Evolutionary conservation across 768 basidiomycete genomes (phyloP).

Genomic region (Hygrocybe punicea): DNA sequence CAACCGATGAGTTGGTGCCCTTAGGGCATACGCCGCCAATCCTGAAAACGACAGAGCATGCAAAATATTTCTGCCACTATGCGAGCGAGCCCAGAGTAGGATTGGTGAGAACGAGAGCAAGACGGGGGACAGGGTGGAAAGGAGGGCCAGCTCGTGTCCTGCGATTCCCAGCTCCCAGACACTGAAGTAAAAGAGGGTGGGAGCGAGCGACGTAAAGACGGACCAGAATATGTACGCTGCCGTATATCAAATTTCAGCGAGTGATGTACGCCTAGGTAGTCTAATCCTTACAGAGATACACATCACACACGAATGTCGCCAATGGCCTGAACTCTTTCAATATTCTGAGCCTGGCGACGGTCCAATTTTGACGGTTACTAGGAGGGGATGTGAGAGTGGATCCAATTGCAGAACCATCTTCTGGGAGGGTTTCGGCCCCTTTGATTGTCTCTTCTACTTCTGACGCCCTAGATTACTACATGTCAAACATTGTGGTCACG

Average conservation of each 20-base stretch:
- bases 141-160: slow-evolving; percentile 73
- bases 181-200: slow-evolving; percentile 87
- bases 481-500: slow-evolving; percentile 26
- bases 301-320: slow-evolving; percentile 38
- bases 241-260: neutral
- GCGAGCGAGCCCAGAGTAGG: slow-evolving; percentile 45
- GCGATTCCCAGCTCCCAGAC: slow-evolving; percentile 86
- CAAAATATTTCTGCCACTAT: slow-evolving; percentile 47
- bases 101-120: slow-evolving; percentile 51
- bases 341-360: neutral
- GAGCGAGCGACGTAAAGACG: slow-evolving; percentile 71
- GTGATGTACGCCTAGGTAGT: slow-evolving; percentile 4
- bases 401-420: neutral
- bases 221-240: slow-evolving; percentile 84
- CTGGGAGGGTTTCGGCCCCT: neutral
- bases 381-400: neutral
- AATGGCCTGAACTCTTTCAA: slow-evolving; percentile 11
- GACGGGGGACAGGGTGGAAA: slow-evolving; percentile 67
- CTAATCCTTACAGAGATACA: slow-evolving; percentile 55
- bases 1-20: slow-evolving; percentile 53
- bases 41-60: slow-evolving; percentile 51
- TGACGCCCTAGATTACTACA: slow-evolving; percentile 33
- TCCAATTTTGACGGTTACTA: slow-evolving; percentile 1
- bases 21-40: slow-evolving; percentile 49
- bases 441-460: neutral